Evolutionary conservation across 306 rosid species (phyloP), one percentile per base, ranked within the genome.

Genomic region (Lathyrus aphaca): DNA sequence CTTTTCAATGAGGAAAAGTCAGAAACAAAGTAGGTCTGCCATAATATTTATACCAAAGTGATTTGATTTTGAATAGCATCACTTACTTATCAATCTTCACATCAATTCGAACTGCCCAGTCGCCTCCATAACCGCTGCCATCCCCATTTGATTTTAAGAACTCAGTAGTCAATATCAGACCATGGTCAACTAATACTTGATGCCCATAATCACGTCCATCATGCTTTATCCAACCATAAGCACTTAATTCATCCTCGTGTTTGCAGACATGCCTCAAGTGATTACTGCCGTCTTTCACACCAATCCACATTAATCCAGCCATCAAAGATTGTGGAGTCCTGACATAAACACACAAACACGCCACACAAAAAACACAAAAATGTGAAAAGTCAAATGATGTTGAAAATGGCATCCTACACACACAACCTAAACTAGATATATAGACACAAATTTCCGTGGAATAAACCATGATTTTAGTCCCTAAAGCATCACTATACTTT

Each of bases 301-400:
- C 92, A 59, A 88, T 78, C 97, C 98, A 94, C 98, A 94, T 94
- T 50, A 94, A 79, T 49, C 98, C 97, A 48, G 92, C 97, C 32
- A 94, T 75, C 86, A 94, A 80, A 51, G 98, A 94, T 75, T 77
- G 86, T 63, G 96, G 96, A 74, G 97, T 85, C 92, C 98, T 90
- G 85, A 43, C 32, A 73, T 40, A 73, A 65, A 48, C 60, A 48
- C 21, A n/a, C 54, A 25, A 19, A 10, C 2, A n/a, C n/a, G n/a
- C n/a, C n/a, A n/a, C n/a, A 35, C 8, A 18, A 16, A 61, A 23
- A n/a, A 35, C 29, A 12, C 3, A 32, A 8, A 61, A 35, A 30
- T 2, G n/a, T 61, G 16, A 82, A 74, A 60, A 59, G 40, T 17
- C 45, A 54, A 60, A 48, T 14, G 12, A 2, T 44, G 40, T 59